Percentiles rank a stretch among this genome's conserved stretches.
Evolutionary conservation across 2,329 filamentous ascomycete species (phyloP).

Genomic region (Botrytis sinoallii): DNA sequence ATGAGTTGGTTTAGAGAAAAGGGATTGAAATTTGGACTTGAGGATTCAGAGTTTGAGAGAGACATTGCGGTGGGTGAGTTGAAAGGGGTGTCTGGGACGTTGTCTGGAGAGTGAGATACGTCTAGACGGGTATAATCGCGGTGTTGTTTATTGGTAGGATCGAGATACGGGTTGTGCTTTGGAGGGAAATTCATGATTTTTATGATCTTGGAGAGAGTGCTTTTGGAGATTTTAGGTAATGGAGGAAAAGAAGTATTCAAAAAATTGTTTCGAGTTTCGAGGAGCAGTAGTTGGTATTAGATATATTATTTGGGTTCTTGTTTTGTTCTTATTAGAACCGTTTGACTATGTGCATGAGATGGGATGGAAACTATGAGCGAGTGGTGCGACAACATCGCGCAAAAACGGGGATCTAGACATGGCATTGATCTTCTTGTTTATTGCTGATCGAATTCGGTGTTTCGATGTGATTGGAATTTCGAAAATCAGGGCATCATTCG

Average conservation of each 20-base stretch:
- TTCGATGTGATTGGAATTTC: neutral
- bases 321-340: neutral
- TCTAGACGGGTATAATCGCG: conserved; percentile 10
- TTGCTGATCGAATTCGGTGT: conserved; percentile 4
- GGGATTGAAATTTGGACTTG: neutral
- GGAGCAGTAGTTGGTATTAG: neutral
- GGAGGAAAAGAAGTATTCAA: neutral
- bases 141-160: conserved; percentile 11
- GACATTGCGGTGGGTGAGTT: conserved; percentile 14
- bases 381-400: conserved; percentile 3
- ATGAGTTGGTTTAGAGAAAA: conserved; percentile 13
- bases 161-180: conserved; percentile 14
- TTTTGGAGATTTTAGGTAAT: neutral
- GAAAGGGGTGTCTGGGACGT: conserved; percentile 17
- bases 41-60: neutral
- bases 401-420: neutral
- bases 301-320: neutral
- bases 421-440: neutral
- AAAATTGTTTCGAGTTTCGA: conserved; percentile 3
- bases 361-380: neutral
- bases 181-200: conserved; percentile 8
- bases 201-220: neutral
- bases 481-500: conserved; percentile 1
- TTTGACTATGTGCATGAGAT: neutral
- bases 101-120: conserved; percentile 4